phyloP scores from a whole-genome alignment of 1,139 yeast species.

The Sugiyamaella grinbergsii region DNA sequence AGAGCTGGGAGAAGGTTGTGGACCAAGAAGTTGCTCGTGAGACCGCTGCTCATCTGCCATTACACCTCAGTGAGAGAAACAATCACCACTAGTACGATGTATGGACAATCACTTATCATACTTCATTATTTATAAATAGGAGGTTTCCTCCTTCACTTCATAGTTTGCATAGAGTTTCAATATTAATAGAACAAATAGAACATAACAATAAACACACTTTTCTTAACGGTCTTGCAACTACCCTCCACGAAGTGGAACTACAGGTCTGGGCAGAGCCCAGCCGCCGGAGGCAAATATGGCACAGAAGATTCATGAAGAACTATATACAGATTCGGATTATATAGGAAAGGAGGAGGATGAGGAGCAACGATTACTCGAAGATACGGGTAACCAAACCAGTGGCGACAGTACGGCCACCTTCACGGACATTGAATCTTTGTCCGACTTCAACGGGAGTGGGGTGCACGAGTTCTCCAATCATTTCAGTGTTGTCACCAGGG shows the following conservation, averaged over 20 bases:
- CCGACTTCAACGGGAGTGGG: slow-evolving; percentile 95
- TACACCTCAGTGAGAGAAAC: slow-evolving; percentile 25
- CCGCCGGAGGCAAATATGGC: neutral
- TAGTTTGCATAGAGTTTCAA: neutral
- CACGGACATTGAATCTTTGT: slow-evolving; percentile 99
- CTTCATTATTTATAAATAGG: slow-evolving; percentile 7
- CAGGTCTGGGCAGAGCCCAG: too few relatives aligned
- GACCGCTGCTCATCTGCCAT: slow-evolving; percentile 30
- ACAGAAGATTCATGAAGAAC: slow-evolving; percentile 1
- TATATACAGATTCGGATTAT: slow-evolving; percentile 14
- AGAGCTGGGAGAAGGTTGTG: slow-evolving; percentile 38
- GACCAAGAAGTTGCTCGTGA: slow-evolving; percentile 37
- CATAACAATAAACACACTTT: neutral
- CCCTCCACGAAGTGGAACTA: too few relatives aligned
- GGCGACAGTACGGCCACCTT: slow-evolving; percentile 99
- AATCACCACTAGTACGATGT: slow-evolving; percentile 2
- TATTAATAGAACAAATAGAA: neutral
- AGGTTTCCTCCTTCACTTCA: neutral
- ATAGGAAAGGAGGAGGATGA: too few relatives aligned
- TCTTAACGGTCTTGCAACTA: too few relatives aligned
- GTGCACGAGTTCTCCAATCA: slow-evolving; percentile 87
- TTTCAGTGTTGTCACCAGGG: slow-evolving; percentile 99
- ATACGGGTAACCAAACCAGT: slow-evolving; percentile 97
- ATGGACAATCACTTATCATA: neutral
- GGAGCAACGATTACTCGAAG: slow-evolving; percentile 59